Conservation (phyloP, 768 basidiomycete species). For the Leccinum aurantiacum region DNA sequence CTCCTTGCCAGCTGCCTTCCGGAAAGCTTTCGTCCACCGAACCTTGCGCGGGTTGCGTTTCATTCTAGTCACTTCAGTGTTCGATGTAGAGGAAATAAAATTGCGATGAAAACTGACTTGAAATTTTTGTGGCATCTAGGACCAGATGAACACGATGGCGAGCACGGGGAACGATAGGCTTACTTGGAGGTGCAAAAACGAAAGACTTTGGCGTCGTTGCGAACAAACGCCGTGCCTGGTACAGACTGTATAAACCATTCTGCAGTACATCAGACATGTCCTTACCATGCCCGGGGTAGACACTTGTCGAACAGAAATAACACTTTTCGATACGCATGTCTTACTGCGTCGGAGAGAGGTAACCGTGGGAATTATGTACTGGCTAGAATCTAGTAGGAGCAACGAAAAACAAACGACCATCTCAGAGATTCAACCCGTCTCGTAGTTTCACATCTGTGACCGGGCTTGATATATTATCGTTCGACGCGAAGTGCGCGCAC, state of each 20-base stretch:
- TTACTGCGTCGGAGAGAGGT: conserved; percentile 1
- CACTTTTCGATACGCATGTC: conserved; percentile 96
- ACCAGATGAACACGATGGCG: conserved; percentile 7
- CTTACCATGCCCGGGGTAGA: conserved; percentile 94
- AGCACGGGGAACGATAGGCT: conserved; percentile 26
- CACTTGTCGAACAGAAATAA: conserved; percentile 95
- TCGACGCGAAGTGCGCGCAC: conserved; percentile 10
- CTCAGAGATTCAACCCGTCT: not conserved
- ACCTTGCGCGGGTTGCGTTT: conserved; percentile 99
- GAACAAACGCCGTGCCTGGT: conserved; percentile 88
- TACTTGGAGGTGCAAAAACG: conserved; percentile 98
- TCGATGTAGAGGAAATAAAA: not conserved
- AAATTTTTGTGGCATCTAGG: conserved; percentile 97
- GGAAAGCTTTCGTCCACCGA: conserved; percentile 98
- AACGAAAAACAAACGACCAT: not conserved
- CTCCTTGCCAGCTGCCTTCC: conserved; percentile 98
- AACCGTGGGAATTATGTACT: conserved; percentile 26
- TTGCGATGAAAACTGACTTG: conserved; percentile 60
- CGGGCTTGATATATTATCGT: not conserved
- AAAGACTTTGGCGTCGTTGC: conserved; percentile 98
- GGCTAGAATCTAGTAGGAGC: not conserved
- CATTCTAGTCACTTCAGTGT: conserved; percentile 60
- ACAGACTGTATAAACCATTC: not conserved
- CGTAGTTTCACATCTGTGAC: conserved; percentile 3
- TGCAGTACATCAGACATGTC: not conserved